Conservation (phyloP, 768 basidiomycete species). For the Collybiopsis luxurians region DNA sequence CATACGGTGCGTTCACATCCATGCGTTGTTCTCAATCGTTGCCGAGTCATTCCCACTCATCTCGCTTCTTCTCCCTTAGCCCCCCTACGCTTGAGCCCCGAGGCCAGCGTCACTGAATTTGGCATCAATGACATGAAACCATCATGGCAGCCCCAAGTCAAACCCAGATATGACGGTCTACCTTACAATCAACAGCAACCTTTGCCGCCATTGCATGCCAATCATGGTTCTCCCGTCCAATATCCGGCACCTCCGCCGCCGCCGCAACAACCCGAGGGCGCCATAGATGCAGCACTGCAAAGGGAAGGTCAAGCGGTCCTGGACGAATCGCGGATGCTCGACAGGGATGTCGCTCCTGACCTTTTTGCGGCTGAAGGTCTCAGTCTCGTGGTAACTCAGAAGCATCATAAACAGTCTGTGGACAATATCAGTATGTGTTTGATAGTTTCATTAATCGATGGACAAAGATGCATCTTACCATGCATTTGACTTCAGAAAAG, state of each 20-base stretch:
- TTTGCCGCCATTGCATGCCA: background rate
- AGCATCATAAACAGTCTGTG: background rate
- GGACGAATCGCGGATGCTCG: conserved; percentile 1
- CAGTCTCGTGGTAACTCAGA: background rate
- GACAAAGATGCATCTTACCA: no score
- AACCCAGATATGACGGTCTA: conserved; percentile 1
- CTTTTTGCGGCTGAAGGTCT: conserved; percentile 6
- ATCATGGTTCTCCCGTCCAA: background rate
- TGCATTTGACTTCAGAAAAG: background rate
- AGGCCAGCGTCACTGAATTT: background rate
- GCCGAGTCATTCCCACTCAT: background rate
- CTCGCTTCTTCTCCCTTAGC: background rate
- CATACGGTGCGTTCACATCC: background rate
- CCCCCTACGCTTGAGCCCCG: conserved; percentile 2
- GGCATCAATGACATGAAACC: background rate
- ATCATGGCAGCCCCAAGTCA: background rate
- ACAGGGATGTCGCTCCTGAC: background rate
- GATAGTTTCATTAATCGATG: no score
- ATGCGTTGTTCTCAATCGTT: no score
- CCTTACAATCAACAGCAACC: background rate
- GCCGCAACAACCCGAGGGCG: background rate
- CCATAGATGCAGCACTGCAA: background rate
- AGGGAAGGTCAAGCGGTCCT: background rate
- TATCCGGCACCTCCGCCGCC: background rate
- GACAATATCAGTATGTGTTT: conserved; percentile 1